phyloP scores from a whole-genome alignment of 768 basidiomycete genomes.

The Boletus tylopilopsis region DNA sequence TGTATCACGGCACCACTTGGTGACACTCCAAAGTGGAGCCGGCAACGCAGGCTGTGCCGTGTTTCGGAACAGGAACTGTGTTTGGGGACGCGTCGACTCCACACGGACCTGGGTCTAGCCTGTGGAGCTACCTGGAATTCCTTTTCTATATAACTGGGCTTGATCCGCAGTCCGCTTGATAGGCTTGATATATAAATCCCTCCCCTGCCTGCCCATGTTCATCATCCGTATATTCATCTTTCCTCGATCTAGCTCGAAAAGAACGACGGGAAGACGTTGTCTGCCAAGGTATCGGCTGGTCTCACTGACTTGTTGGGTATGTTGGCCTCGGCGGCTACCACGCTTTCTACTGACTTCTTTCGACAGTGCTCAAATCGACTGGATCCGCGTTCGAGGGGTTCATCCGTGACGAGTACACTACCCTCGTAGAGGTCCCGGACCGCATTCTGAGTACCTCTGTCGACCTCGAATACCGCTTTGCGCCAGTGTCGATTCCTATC shows the following conservation, averaged over 20 bases:
- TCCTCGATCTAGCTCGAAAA: conserved; percentile 52
- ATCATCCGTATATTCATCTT: neutral
- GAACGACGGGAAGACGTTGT: conserved; percentile 58
- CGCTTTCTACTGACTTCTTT: neutral
- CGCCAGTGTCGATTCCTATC: conserved; percentile 40
- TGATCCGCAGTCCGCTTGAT: neutral
- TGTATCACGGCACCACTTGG: conserved; percentile 11
- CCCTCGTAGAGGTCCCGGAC: conserved; percentile 77
- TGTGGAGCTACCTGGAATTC: conserved; percentile 17
- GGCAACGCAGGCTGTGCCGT: conserved; percentile 7
- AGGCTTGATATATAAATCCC: neutral
- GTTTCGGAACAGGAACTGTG: neutral
- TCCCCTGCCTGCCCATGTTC: neutral
- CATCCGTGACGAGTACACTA: conserved; percentile 85
- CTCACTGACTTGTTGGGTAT: conserved; percentile 77
- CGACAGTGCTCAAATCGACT: conserved; percentile 80
- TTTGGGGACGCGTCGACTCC: conserved; percentile 10
- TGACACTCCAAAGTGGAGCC: conserved; percentile 18
- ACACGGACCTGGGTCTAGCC: conserved; percentile 20
- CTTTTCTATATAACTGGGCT: conserved; percentile 13
- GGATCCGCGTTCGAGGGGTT: conserved; percentile 85
- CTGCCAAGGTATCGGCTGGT: conserved; percentile 63
- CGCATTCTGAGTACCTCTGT: conserved; percentile 89
- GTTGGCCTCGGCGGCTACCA: conserved; percentile 12
- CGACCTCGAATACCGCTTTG: conserved; percentile 69